Base-by-base conservation (phyloP, 441 rosid genomes). In the Corymbia calophylla region DNA sequence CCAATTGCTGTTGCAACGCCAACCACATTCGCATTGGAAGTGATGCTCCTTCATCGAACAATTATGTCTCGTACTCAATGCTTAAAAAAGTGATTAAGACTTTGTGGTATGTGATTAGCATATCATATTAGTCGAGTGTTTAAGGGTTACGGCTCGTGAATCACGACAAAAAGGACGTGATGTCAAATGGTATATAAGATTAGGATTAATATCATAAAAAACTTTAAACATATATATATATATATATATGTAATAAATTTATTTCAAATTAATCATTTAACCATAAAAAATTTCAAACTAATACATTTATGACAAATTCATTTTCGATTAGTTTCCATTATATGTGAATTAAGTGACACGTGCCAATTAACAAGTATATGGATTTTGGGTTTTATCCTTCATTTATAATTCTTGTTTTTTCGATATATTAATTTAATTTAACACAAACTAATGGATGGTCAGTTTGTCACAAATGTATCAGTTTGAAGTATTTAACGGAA, bases 271-370 rank as follows among this genome's bases (percentile, higher is more conserved):
- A 25, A 58, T 58, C 11, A 39, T 25, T 58, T 58, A 23, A 58
- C 8, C 0, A 58, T 58, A 58, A 58, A 56, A 58, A 58, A 58
- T 3, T 58, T 0, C 0, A 58, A 58, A 25, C 0, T 10, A 58
- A 0, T 58, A 58, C 0, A 58, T 2, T 0, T 25, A 0, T 58
- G 15, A 58, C n/a, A 58, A 58, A 25, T 58, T 58, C 0, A 25
- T 58, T 39, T 39, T 39, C n/a, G 0, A 0, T 10, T 25, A 25
- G 25, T 9, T 58, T 58, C 7, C 0, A 0, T 58, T 58, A 58
- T 25, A 58, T 25, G 1, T 58, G 25, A 25, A 6, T 58, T 23
- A 23, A 8, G 25, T 23, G n/a, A 58, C 5, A 58, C 6, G 25
- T 25, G 7, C 0, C n/a, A 25, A 25, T 25, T 10, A 6, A 25